phyloP scores from a whole-genome alignment of 202 grass and related monocot species.

The Brachypodium distachyon region DNA sequence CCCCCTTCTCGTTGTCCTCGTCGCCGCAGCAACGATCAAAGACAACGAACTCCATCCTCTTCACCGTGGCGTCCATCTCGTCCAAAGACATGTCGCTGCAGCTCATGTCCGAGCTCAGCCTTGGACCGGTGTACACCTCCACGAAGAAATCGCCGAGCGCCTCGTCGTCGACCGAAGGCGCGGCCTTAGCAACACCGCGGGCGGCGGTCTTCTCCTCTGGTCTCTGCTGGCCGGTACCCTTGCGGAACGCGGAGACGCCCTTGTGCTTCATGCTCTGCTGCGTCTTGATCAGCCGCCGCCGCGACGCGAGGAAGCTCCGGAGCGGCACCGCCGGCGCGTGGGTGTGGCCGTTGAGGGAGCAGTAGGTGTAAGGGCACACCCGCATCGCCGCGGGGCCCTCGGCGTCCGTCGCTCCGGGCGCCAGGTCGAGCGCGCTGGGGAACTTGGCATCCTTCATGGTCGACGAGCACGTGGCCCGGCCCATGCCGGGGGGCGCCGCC shows the following conservation, averaged over 20 bases:
- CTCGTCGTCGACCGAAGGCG: constrained; percentile 65
- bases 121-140: constrained; percentile 60
- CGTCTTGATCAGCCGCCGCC: constrained; percentile 72
- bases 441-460: constrained; percentile 72
- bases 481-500: constrained; percentile 15
- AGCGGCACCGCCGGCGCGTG: constrained; percentile 63
- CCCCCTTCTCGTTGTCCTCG: background rate
- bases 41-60: constrained; percentile 47
- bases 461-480: constrained; percentile 71
- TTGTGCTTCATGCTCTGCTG: constrained; percentile 91
- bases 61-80: constrained; percentile 58
- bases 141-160: constrained; percentile 68
- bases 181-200: constrained; percentile 20
- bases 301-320: constrained; percentile 72
- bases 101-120: constrained; percentile 48
- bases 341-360: constrained; percentile 75
- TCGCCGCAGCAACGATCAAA: constrained; percentile 42
- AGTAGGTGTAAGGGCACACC: constrained; percentile 88
- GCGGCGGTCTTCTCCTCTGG: background rate
- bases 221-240: background rate
- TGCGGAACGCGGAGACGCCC: constrained; percentile 68
- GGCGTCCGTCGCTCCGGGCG: constrained; percentile 43
- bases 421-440: constrained; percentile 53
- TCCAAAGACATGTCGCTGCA: constrained; percentile 77
- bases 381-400: constrained; percentile 49